Evolutionary conservation across 192 early-diverging fungal species (phyloP).

Genomic region (Dissophora globulifera): DNA sequence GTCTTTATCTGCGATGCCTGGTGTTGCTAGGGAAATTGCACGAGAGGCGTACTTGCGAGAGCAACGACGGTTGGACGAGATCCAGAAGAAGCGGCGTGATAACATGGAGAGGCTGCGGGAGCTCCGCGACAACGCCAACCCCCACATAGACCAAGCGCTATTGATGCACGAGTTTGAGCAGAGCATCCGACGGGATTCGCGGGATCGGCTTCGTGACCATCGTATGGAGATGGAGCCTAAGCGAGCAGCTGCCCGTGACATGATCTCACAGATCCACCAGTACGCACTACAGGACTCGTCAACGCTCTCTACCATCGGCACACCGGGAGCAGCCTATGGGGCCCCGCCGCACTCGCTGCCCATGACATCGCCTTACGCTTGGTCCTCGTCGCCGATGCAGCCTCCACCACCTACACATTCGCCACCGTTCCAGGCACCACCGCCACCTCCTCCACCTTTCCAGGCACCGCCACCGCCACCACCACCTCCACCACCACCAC

Average conservation of each 20-base stretch:
- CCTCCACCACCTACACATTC: constrained; percentile 27
- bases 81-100: constrained; percentile 12
- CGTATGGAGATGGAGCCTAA: constrained; percentile 8
- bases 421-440: constrained; percentile 15
- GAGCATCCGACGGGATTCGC: not conserved
- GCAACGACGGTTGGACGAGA: constrained; percentile 21
- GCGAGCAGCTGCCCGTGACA: not conserved
- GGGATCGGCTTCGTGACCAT: constrained; percentile 11
- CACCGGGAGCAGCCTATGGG: constrained; percentile 7
- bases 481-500: constrained; percentile 9
- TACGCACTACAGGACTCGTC: not conserved
- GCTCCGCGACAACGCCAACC: constrained; percentile 2
- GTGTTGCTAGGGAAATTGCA: constrained; percentile 21
- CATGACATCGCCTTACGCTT: constrained; percentile 12
- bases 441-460: constrained; percentile 26
- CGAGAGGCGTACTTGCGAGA: constrained; percentile 33
- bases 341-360: constrained; percentile 1
- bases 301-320: not conserved
- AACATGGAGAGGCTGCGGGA: constrained; percentile 16
- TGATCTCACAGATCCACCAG: not conserved
- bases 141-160: constrained; percentile 14
- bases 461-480: constrained; percentile 29
- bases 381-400: constrained; percentile 16
- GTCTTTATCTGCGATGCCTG: not conserved
- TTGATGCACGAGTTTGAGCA: constrained; percentile 38